A percentile compares a stretch with the other conserved stretches of the same genome.
phyloP scores from a whole-genome alignment of 768 basidiomycete species.

The Leccinum arenicola region DNA sequence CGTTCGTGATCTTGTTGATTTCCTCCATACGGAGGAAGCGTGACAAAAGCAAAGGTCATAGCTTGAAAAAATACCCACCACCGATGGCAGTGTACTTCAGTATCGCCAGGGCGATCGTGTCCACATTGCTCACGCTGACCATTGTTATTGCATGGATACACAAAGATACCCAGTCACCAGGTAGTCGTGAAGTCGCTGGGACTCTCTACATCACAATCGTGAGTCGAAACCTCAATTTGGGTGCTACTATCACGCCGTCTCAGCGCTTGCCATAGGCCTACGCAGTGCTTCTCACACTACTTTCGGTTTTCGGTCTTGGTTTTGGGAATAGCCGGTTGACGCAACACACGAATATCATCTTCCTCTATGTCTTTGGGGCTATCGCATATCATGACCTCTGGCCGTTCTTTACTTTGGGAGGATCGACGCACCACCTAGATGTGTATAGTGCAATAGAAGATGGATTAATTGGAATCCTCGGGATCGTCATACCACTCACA shows the following conservation, averaged over 20 bases:
- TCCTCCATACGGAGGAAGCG: background rate
- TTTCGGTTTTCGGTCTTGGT: background rate
- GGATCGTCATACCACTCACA: slow-evolving; percentile 7
- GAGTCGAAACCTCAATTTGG: background rate
- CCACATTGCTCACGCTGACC: background rate
- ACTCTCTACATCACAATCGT: slow-evolving; percentile 1
- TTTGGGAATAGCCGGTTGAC: slow-evolving; percentile 6
- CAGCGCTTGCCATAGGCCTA: slow-evolving; percentile 1
- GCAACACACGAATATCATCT: slow-evolving; percentile 12
- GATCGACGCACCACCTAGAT: background rate
- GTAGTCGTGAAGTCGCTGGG: background rate
- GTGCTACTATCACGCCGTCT: background rate
- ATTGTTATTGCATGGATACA: background rate
- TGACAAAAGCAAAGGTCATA: background rate
- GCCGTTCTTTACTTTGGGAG: slow-evolving; percentile 6
- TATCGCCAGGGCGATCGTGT: background rate
- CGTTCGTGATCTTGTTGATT: slow-evolving; percentile 2
- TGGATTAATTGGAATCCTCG: slow-evolving; percentile 2
- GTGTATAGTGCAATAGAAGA: background rate
- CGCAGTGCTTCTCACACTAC: slow-evolving; percentile 4
- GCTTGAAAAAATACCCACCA: background rate
- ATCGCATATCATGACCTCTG: slow-evolving; percentile 6
- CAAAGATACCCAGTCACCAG: background rate
- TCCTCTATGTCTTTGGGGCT: slow-evolving; percentile 1
- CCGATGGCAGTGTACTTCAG: background rate